Base-by-base conservation (phyloP, 1,284 basidiomycete genomes). In the Pascua sp. region DNA sequence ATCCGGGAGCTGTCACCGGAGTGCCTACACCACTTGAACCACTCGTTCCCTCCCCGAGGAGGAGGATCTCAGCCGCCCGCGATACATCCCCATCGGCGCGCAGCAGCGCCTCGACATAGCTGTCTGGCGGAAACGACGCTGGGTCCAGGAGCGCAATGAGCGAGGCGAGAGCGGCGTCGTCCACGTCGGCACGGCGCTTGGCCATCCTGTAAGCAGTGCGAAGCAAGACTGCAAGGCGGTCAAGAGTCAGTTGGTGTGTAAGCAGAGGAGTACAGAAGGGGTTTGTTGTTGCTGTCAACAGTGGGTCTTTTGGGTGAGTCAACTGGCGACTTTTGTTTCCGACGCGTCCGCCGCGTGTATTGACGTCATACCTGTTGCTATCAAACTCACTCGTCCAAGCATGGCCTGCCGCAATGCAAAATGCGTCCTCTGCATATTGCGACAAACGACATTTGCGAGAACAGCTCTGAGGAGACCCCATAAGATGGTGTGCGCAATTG, bases 51-150 rank as follows among this genome's bases (percentile, higher is more conserved):
- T 37, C 42, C 8, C 53, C 53, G 8, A 75, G 16, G 5, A 84
- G 64, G 40, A 79, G 60, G 24, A 75, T 67, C 37, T 84, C 86
- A 1, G 77, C 77, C 0, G 90, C 85, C 18, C 73, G 76, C 51
- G 82, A 73, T 8, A 85, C 82, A 68, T 90, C 79, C 11, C 89
- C 89, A 40, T 84, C 74, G 40, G 79, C 79, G 47, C 80, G 70
- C 7, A 85, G 77, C 4, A 93, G 80, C 0, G 86, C 82, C 49
- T 87, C 82, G 8, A 90, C 73, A 8, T 67, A 70, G 38, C 63
- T 55, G 11, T 67, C 68, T 12, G 59, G 45, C 0, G 71, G 58
- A 56, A 66, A 76, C 1, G 65, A 56, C 8, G 70, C 61, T 2
- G 76, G 76, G 42, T 73, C 72, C 43, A 77, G 67, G 16, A 76